Evolutionary conservation across 2,329 filamentous ascomycete genomes (phyloP).

Genomic region (Leptographium radiaticola): DNA sequence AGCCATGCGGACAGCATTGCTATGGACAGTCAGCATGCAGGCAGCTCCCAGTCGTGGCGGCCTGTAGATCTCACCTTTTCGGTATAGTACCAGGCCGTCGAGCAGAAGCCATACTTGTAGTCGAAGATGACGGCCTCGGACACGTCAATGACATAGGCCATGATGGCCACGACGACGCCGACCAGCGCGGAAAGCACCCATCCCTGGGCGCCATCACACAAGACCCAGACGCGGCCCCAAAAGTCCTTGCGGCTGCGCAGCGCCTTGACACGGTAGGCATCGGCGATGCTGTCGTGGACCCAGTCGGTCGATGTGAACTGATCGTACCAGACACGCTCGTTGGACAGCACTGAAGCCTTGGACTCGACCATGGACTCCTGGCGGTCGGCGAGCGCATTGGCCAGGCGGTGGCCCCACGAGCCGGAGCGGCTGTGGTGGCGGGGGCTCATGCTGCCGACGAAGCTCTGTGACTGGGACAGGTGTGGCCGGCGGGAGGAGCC

Average conservation of each 20-base stretch:
- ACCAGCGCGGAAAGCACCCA: slow-evolving; percentile 91
- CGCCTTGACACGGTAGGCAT: slow-evolving; percentile 77
- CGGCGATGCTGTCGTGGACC: slow-evolving; percentile 95
- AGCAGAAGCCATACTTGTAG: slow-evolving; percentile 80
- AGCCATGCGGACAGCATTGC: slow-evolving; percentile 42
- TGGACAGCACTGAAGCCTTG: slow-evolving; percentile 50
- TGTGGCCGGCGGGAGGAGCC: slow-evolving; percentile 7
- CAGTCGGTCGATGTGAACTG: slow-evolving; percentile 96
- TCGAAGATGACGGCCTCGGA: slow-evolving; percentile 80
- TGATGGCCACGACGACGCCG: slow-evolving; percentile 67
- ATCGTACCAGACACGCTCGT: slow-evolving; percentile 96
- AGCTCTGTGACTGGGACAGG: slow-evolving; percentile 19
- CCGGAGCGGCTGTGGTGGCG: slow-evolving; percentile 43
- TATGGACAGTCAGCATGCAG: slow-evolving; percentile 15
- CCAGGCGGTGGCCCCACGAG: slow-evolving; percentile 48
- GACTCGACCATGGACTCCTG: slow-evolving; percentile 47
- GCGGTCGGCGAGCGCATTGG: slow-evolving; percentile 45
- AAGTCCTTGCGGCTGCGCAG: slow-evolving; percentile 73
- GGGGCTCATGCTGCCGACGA: slow-evolving; percentile 16
- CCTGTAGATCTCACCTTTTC: slow-evolving; percentile 34
- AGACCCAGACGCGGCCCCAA: slow-evolving; percentile 60
- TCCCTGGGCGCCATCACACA: slow-evolving; percentile 80
- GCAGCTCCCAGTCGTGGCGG: slow-evolving; percentile 18
- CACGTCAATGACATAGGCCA: slow-evolving; percentile 83
- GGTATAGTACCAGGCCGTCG: slow-evolving; percentile 55